phyloP scores from a whole-genome alignment of 2,329 filamentous ascomycete genomes.

The Paraconiothyrium sp. region DNA sequence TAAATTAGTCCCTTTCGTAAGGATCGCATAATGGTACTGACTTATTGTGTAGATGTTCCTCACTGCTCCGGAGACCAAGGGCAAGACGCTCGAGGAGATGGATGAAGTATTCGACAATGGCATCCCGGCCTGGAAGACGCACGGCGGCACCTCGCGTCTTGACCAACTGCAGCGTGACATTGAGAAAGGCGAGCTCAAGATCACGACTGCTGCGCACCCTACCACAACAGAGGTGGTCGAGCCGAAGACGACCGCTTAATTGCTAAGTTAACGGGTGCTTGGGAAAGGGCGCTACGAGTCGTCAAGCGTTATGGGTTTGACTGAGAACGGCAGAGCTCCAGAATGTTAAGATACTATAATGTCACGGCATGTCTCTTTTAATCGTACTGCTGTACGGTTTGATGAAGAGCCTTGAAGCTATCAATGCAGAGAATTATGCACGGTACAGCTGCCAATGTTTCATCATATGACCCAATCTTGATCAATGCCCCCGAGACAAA shows the following conservation, averaged over 20 bases:
- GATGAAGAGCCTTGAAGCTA: background rate
- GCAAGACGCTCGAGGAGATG: slow-evolving; percentile 54
- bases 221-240: background rate
- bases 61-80: slow-evolving; percentile 52
- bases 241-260: slow-evolving; percentile 13
- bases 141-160: slow-evolving; percentile 42
- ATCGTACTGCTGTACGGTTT: background rate
- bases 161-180: slow-evolving; percentile 48
- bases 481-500: background rate
- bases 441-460: background rate
- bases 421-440: background rate
- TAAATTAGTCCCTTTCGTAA: slow-evolving; percentile 12
- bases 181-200: slow-evolving; percentile 47
- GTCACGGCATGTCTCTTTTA: background rate
- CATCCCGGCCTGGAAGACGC: slow-evolving; percentile 47
- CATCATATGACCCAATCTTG: background rate
- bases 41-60: slow-evolving; percentile 45
- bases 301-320: background rate
- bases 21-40: background rate
- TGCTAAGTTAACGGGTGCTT: background rate
- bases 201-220: slow-evolving; percentile 17
- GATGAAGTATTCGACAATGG: slow-evolving; percentile 51
- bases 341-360: background rate
- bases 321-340: background rate
- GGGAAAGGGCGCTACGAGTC: background rate